Evolutionary conservation across 164 flowering plant genomes (phyloP).

Genomic region (Macadamia integrifolia): DNA sequence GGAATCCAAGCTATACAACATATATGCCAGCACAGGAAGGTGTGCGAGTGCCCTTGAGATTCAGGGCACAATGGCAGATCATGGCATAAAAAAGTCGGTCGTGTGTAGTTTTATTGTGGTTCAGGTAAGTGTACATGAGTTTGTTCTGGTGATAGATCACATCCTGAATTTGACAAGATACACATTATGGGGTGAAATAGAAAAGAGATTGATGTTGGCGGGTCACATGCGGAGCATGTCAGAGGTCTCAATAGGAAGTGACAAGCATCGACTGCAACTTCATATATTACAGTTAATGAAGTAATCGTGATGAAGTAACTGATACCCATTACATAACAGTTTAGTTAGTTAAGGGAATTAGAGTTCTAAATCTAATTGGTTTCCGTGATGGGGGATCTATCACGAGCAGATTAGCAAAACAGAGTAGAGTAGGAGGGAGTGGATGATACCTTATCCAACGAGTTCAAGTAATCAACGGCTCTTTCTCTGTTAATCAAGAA

Average conservation of each 20-base stretch:
- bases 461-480: constrained; percentile 96
- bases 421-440: too few species aligned
- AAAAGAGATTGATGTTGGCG: constrained; percentile 8
- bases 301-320: too few species aligned
- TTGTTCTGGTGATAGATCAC: constrained; percentile 8
- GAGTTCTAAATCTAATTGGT: too few species aligned
- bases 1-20: too few species aligned
- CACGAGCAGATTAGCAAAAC: too few species aligned
- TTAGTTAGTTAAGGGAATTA: too few species aligned
- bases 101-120: constrained; percentile 11
- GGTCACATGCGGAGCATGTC: constrained; percentile 4
- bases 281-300: too few species aligned
- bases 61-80: neutral
- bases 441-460: constrained; percentile 75
- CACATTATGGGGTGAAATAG: neutral
- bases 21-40: too few species aligned
- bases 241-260: neutral
- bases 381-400: too few species aligned
- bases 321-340: too few species aligned
- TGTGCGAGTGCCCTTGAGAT: neutral
- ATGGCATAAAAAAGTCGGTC: neutral
- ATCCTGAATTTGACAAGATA: neutral
- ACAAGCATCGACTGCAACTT: too few species aligned
- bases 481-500: constrained; percentile 94
- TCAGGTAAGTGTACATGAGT: neutral